phyloP scores from a whole-genome alignment of 192 early-diverging fungal genomes.

The Coemansia sp. region DNA sequence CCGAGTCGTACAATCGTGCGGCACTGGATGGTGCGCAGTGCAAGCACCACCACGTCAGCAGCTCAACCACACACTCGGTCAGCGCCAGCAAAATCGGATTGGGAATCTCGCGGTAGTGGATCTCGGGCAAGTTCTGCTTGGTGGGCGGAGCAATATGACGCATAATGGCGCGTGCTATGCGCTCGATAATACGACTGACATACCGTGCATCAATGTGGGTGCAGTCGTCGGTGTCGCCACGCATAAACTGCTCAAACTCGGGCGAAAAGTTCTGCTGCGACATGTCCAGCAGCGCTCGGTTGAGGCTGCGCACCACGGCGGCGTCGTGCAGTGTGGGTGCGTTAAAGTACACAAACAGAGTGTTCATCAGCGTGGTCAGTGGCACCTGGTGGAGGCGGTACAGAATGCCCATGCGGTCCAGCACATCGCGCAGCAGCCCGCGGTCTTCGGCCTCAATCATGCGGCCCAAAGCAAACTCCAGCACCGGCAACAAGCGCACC shows the following conservation, averaged over 20 bases:
- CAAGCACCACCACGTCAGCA: slow-evolving; percentile 56
- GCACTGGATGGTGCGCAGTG: slow-evolving; percentile 20
- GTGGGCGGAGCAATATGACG: slow-evolving; percentile 30
- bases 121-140: slow-evolving; percentile 40
- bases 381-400: slow-evolving; percentile 65
- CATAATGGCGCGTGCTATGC: slow-evolving; percentile 30
- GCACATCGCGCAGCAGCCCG: slow-evolving; percentile 58
- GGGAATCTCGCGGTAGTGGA: slow-evolving; percentile 53
- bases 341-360: slow-evolving; percentile 66
- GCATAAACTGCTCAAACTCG: slow-evolving; percentile 46
- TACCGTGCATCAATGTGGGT: slow-evolving; percentile 35
- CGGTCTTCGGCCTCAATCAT: slow-evolving; percentile 67
- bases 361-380: slow-evolving; percentile 66
- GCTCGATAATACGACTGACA: slow-evolving; percentile 34
- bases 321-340: slow-evolving; percentile 63
- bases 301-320: slow-evolving; percentile 56
- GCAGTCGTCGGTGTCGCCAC: slow-evolving; percentile 20
- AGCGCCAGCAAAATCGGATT: slow-evolving; percentile 46
- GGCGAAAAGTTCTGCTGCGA: slow-evolving; percentile 53
- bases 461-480: slow-evolving; percentile 66
- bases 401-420: slow-evolving; percentile 64
- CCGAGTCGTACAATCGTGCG: slow-evolving; percentile 16
- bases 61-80: slow-evolving; percentile 48
- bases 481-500: slow-evolving; percentile 62
- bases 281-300: slow-evolving; percentile 60